A percentile compares a stretch with the other conserved stretches of the same genome.
Evolutionary conservation across 2,329 filamentous ascomycete genomes (phyloP).

Genomic region (Hymenoscyphus infarciens): DNA sequence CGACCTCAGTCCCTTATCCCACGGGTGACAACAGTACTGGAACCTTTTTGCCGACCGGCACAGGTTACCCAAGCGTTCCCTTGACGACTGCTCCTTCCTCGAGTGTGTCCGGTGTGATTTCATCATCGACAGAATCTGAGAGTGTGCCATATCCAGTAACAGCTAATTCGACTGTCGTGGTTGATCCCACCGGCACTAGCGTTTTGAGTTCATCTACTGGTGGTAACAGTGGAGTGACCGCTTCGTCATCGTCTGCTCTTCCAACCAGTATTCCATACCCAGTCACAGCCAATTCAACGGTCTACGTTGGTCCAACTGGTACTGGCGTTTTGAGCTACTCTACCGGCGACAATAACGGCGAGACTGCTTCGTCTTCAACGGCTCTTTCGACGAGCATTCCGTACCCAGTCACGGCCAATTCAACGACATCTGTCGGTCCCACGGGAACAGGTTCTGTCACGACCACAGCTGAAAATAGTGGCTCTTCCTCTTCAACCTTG

Average conservation of each 20-base stretch:
- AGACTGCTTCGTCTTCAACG: neutral
- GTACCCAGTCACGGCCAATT: neutral
- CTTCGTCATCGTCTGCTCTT: neutral
- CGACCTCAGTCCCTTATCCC: slow-evolving; percentile 5
- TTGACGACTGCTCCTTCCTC: slow-evolving; percentile 13
- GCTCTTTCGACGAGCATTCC: neutral
- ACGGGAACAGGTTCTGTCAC: neutral
- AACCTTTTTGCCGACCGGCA: slow-evolving; percentile 12
- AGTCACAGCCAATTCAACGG: neutral
- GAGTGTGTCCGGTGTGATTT: slow-evolving; percentile 12
- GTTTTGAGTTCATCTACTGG: neutral
- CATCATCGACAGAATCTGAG: slow-evolving; percentile 7
- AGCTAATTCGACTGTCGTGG: neutral
- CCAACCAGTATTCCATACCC: neutral
- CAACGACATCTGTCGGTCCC: too few species aligned
- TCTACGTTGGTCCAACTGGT: neutral
- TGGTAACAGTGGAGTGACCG: neutral
- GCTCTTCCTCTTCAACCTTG: neutral
- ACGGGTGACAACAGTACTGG: neutral
- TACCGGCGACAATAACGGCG: neutral
- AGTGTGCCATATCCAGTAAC: slow-evolving; percentile 16
- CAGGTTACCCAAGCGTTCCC: slow-evolving; percentile 8
- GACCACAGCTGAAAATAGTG: neutral
- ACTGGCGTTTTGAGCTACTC: neutral
- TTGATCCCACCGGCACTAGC: slow-evolving; percentile 11